A percentile compares a stretch with the other conserved stretches of the same genome.
Conservation (phyloP, 495 filamentous ascomycete genomes). For the Aspergillus homomorphus region DNA sequence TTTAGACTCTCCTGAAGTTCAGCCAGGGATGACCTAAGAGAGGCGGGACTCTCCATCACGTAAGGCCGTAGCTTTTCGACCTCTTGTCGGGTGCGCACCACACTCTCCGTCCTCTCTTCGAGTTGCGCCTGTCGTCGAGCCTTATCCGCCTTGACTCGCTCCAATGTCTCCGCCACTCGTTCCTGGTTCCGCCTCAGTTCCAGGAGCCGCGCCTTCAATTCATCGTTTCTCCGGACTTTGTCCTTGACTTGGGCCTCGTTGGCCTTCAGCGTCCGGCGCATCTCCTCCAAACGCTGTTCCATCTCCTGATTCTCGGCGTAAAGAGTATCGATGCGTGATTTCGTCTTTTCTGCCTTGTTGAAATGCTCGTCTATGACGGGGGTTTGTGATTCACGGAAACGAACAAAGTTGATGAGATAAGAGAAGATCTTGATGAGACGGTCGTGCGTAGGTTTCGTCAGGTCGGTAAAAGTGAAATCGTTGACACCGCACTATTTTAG, state of each 20-base stretch:
- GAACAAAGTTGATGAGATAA: slow-evolving; percentile 96
- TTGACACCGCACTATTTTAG: slow-evolving; percentile 68
- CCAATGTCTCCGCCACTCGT: slow-evolving; percentile 70
- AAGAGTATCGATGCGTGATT: slow-evolving; percentile 80
- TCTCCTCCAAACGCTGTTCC: slow-evolving; percentile 74
- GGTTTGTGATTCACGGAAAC: slow-evolving; percentile 90
- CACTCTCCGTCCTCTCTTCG: slow-evolving; percentile 72
- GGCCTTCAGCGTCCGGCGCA: slow-evolving; percentile 68
- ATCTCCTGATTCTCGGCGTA: slow-evolving; percentile 82
- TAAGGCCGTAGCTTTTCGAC: slow-evolving; percentile 86
- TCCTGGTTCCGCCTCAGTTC: slow-evolving; percentile 76
- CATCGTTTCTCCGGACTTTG: slow-evolving; percentile 77
- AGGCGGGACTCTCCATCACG: slow-evolving; percentile 79
- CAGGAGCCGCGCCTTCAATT: slow-evolving; percentile 73
- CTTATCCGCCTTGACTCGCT: slow-evolving; percentile 72
- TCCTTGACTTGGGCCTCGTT: slow-evolving; percentile 77
- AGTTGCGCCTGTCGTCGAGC: slow-evolving; percentile 64
- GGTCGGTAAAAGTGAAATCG: slow-evolving; percentile 88
- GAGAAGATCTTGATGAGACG: slow-evolving; percentile 89
- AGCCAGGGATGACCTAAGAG: slow-evolving; percentile 73
- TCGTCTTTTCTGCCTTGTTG: slow-evolving; percentile 81
- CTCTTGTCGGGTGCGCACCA: slow-evolving; percentile 63
- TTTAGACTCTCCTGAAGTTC: slow-evolving; percentile 75
- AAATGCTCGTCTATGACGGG: slow-evolving; percentile 85
- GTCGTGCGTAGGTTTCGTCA: slow-evolving; percentile 83